Evolutionary conservation across 2,329 filamentous ascomycete genomes (phyloP).

Genomic region (Penicillium corylophilum): DNA sequence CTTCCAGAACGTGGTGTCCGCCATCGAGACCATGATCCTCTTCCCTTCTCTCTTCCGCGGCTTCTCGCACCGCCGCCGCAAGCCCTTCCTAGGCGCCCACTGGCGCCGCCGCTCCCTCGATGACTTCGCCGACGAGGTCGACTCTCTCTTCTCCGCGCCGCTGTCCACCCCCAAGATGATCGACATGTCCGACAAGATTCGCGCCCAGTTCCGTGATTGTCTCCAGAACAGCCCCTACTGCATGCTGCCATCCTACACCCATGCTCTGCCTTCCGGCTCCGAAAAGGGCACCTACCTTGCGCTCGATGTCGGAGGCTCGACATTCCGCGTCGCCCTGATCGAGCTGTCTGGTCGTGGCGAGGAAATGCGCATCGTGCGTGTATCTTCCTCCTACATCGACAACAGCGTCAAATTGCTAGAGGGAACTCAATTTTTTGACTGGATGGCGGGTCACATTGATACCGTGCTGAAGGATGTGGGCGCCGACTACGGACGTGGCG

Average conservation of each 20-base stretch:
- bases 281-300: constrained; percentile 62
- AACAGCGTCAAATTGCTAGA: constrained; percentile 54
- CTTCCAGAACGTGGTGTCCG: constrained; percentile 40
- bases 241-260: constrained; percentile 66
- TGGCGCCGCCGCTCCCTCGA: constrained; percentile 39
- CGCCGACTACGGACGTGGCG: constrained; percentile 40
- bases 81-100: constrained; percentile 33
- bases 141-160: constrained; percentile 38
- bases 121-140: constrained; percentile 41
- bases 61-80: constrained; percentile 32
- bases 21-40: constrained; percentile 42
- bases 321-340: constrained; percentile 62
- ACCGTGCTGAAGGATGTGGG: constrained; percentile 49
- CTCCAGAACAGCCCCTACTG: constrained; percentile 58
- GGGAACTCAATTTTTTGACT: constrained; percentile 62
- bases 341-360: constrained; percentile 51
- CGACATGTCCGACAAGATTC: constrained; percentile 46
- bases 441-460: constrained; percentile 63
- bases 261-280: constrained; percentile 58
- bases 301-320: constrained; percentile 66
- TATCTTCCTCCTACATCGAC: constrained; percentile 57
- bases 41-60: constrained; percentile 42
- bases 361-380: constrained; percentile 56
- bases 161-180: constrained; percentile 39
- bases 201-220: constrained; percentile 54